Percentiles rank a stretch among this genome's conserved stretches.
Evolutionary conservation across 73 alveolate genomes (phyloP).

Genomic region (Stentor roeselii): DNA sequence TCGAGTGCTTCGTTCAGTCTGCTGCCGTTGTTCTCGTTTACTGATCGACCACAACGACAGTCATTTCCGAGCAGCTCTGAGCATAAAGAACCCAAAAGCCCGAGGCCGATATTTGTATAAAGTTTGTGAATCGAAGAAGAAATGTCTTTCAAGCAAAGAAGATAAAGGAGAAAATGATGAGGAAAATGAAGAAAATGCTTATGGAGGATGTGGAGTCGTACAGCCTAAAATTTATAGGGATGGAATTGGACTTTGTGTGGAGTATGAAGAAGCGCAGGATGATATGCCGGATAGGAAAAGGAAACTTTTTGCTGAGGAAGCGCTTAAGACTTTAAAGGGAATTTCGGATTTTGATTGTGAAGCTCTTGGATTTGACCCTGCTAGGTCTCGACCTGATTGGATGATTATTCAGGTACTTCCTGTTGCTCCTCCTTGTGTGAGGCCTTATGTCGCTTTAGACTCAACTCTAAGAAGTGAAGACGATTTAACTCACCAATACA

Average conservation of each 20-base stretch:
- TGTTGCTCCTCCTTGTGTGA: slow-evolving; percentile 94
- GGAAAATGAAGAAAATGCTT: slow-evolving; percentile 27
- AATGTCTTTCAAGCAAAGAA: slow-evolving; percentile 48
- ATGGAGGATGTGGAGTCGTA: slow-evolving; percentile 69
- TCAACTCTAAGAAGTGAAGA: slow-evolving; percentile 81
- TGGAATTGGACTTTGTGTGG: slow-evolving; percentile 55
- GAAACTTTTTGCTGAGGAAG: slow-evolving; percentile 69
- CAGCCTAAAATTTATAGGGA: slow-evolving; percentile 70
- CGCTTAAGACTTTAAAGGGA: slow-evolving; percentile 50
- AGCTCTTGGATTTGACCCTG: slow-evolving; percentile 81
- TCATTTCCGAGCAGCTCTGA: slow-evolving; percentile 45
- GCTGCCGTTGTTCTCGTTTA: slow-evolving; percentile 27
- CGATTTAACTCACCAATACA: slow-evolving; percentile 88
- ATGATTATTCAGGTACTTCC: slow-evolving; percentile 85
- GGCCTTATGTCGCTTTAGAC: slow-evolving; percentile 88
- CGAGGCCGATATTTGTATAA: slow-evolving; percentile 62
- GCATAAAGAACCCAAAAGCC: slow-evolving; percentile 64
- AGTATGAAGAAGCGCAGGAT: slow-evolving; percentile 38
- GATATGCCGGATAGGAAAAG: slow-evolving; percentile 54
- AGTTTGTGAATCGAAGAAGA: slow-evolving; percentile 57
- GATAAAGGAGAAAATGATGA: slow-evolving; percentile 39
- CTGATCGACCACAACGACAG: slow-evolving; percentile 50
- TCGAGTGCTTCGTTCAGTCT: slow-evolving; percentile 78
- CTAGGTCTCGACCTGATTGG: slow-evolving; percentile 78
- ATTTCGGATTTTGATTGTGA: slow-evolving; percentile 62